Percentiles rank a stretch among this genome's conserved stretches.
phyloP scores from a whole-genome alignment of 305 asterid species.

The Fraxinus platypoda region DNA sequence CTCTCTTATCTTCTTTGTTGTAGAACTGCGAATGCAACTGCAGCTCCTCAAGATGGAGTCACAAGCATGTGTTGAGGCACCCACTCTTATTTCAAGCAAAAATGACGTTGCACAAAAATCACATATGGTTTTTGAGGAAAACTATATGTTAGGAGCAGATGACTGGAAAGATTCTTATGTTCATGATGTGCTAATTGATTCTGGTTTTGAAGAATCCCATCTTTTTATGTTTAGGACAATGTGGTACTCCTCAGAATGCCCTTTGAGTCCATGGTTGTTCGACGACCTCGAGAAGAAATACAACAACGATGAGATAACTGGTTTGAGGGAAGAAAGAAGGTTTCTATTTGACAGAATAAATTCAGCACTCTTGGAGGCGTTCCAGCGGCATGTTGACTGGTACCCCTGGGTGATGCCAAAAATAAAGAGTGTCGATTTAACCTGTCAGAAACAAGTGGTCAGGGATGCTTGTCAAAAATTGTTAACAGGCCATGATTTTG shows the following conservation, averaged over 20 bases:
- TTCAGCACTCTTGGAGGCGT: slow-evolving; percentile 43
- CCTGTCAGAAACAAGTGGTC: slow-evolving; percentile 33
- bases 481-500: slow-evolving; percentile 31
- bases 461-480: slow-evolving; percentile 43
- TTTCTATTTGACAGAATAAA: slow-evolving; percentile 65
- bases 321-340: slow-evolving; percentile 51
- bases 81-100: slow-evolving; percentile 35
- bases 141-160: slow-evolving; percentile 23
- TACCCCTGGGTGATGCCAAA: slow-evolving; percentile 65
- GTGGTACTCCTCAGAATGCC: slow-evolving; percentile 61
- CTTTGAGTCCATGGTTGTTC: slow-evolving; percentile 53
- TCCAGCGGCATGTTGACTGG: slow-evolving; percentile 33
- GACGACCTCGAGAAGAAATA: slow-evolving; percentile 69
- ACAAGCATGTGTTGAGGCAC: slow-evolving; percentile 37
- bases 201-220: slow-evolving; percentile 59
- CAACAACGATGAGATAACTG: slow-evolving; percentile 26
- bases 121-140: slow-evolving; percentile 31
- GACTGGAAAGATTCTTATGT: slow-evolving; percentile 62
- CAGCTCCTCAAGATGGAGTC: slow-evolving; percentile 88
- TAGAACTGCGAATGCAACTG: slow-evolving; percentile 76
- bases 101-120: slow-evolving; percentile 39
- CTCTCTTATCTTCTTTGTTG: slow-evolving; percentile 1
- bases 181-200: slow-evolving; percentile 45
- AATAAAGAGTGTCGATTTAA: slow-evolving; percentile 18
- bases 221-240: slow-evolving; percentile 32